Evolutionary conservation across 371 early-diverging fungal species (phyloP), one percentile per base, ranked within the genome.

Genomic region (Chytridiales sp.): DNA sequence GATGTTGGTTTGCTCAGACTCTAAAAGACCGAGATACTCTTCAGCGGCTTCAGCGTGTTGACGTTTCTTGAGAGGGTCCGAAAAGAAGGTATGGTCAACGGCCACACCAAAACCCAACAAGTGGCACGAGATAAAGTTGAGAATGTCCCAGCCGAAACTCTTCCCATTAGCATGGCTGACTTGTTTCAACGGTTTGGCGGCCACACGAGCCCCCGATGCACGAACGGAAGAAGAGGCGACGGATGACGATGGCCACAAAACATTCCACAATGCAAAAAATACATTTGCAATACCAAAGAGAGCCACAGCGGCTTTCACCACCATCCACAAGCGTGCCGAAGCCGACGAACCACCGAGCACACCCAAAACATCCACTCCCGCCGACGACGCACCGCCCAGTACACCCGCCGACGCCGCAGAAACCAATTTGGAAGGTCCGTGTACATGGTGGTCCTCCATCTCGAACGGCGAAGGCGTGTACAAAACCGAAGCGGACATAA

Each of bases 381-480:
- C 38, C n/a, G 53, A 35, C 8, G 26, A 17, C 17, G 47, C 8
- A 19, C n/a, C 3, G 4, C 46, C 13, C 0, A 6, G 35, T 11
- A 19, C 11, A 34, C 5, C 24, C 6, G 47, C 8, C 40, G n/a
- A 22, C 13, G 15, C 26, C 3, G 27, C 17, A 0, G 30, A 27
- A 3, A 62, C 26, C 2, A 62, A 26, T 17, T 36, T 53, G 30
- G 55, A 47, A 4, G 46, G 13, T 1, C 44, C 47, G 35, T 62
- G 62, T 8, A 38, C 39, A 32, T 53, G 62, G 19, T 21, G 22
- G 8, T 44, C 39, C 35, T 17, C 19, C 22, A 42, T 15, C 19
- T 49, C 54, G 39, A 69, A 69, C 40, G 74, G 70, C n/a, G 31
- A 32, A 8, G 74, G 74, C 3, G 63, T 61, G 46, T 67, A 73